Conservation (phyloP, 495 filamentous ascomycete genomes). For the Cudoniella acicularis region DNA sequence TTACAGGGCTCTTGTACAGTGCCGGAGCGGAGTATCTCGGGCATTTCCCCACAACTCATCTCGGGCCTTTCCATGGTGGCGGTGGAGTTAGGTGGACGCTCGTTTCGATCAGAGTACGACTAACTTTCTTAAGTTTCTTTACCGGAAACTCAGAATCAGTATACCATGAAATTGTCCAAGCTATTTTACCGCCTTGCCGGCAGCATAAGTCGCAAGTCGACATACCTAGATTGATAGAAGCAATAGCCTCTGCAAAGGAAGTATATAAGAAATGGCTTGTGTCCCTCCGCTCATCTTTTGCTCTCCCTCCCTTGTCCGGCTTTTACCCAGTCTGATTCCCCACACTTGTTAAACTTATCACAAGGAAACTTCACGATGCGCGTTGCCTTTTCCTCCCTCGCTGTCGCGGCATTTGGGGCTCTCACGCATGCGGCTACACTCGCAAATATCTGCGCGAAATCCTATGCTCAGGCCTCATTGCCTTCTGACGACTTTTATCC, state of each 20-base stretch:
- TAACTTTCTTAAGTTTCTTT: no score
- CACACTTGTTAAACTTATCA: background rate
- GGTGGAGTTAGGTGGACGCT: background rate
- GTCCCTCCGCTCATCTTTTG: background rate
- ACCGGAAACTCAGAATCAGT: no score
- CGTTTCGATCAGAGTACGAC: background rate
- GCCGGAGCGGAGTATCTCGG: no score
- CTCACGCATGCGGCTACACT: background rate
- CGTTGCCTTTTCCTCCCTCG: background rate
- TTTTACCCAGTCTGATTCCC: background rate
- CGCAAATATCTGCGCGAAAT: constrained; percentile 31
- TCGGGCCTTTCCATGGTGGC: background rate
- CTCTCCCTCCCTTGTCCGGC: background rate
- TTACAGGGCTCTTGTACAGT: background rate
- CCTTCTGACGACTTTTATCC: constrained; percentile 27
- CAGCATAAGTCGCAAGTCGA: no score
- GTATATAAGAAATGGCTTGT: background rate
- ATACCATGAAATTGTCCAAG: no score
- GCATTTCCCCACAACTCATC: background rate
- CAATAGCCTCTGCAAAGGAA: background rate
- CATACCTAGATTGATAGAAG: no score
- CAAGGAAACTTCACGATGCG: background rate
- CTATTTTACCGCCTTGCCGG: no score
- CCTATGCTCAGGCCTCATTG: constrained; percentile 28
- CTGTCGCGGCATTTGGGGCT: background rate